Percentiles rank a stretch among this genome's conserved stretches.
These are phyloP conservation scores for Carallia pectinifolia DNA, from an alignment of 345 rosid species.

Conservation along the genomic window DNA sequence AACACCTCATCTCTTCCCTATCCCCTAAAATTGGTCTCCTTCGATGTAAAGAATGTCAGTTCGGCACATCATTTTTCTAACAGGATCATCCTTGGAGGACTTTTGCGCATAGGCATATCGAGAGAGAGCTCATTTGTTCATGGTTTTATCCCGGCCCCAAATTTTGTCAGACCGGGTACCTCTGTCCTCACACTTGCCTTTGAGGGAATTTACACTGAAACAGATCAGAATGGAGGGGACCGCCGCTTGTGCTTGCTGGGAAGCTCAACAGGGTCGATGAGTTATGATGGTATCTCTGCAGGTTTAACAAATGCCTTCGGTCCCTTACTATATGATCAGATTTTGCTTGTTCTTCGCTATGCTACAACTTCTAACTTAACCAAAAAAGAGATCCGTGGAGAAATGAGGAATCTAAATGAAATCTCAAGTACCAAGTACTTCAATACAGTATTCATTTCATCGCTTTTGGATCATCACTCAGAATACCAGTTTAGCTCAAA, in stretches of 20 bases:
- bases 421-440: constrained; percentile 3
- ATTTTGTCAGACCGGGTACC: not conserved
- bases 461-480: constrained; percentile 1
- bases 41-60: constrained; percentile 11
- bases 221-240: constrained; percentile 8
- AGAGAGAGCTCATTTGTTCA: constrained; percentile 6
- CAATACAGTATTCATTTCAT: constrained; percentile 2
- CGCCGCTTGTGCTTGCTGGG: constrained; percentile 23
- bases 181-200: constrained; percentile 9
- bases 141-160: not conserved
- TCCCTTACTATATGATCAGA: constrained; percentile 1
- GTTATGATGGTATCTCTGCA: not conserved
- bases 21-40: constrained; percentile 17
- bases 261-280: constrained; percentile 6
- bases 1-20: not conserved
- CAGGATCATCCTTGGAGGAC: not conserved
- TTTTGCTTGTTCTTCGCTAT: constrained; percentile 15
- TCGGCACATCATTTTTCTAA: constrained; percentile 5
- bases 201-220: constrained; percentile 20
- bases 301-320: not conserved
- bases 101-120: not conserved
- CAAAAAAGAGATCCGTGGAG: constrained; percentile 14
- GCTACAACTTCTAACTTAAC: constrained; percentile 13
- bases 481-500: constrained; percentile 2
- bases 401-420: constrained; percentile 12